phyloP scores from a whole-genome alignment of 106 monocot species.

The Amphibolis antarctica region DNA sequence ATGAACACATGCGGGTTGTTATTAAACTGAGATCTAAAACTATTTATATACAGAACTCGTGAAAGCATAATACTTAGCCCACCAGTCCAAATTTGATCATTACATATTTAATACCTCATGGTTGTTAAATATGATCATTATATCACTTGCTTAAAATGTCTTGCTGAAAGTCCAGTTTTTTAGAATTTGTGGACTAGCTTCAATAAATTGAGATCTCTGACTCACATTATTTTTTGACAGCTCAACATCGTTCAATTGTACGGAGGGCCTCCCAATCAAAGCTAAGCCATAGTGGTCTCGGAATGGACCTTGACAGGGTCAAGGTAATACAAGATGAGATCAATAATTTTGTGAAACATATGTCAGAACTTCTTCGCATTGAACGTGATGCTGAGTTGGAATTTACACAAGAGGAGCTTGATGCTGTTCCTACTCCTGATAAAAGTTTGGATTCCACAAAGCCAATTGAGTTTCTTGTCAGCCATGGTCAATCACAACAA shows the following conservation, averaged over 20 bases:
- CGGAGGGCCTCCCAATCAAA: conserved; percentile 39
- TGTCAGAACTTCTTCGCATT: conserved; percentile 86
- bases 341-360: conserved; percentile 60
- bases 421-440: conserved; percentile 64
- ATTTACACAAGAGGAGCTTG: conserved; percentile 83
- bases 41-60: too few relatives aligned
- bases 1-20: too few relatives aligned
- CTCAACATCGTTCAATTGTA: conserved; percentile 66
- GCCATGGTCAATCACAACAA: conserved; percentile 82
- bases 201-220: background rate
- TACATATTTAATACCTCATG: too few relatives aligned
- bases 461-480: conserved; percentile 86
- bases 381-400: conserved; percentile 96
- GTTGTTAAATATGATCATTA: background rate
- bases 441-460: conserved; percentile 37
- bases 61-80: too few relatives aligned
- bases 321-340: conserved; percentile 56
- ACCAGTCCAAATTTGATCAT: too few relatives aligned
- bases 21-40: too few relatives aligned
- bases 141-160: background rate
- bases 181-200: background rate
- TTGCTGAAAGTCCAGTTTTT: background rate
- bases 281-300: conserved; percentile 41
- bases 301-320: conserved; percentile 52
- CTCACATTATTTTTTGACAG: conserved; percentile 26